phyloP scores from a whole-genome alignment of 306 rosid species.

The Malus sylvestris region DNA sequence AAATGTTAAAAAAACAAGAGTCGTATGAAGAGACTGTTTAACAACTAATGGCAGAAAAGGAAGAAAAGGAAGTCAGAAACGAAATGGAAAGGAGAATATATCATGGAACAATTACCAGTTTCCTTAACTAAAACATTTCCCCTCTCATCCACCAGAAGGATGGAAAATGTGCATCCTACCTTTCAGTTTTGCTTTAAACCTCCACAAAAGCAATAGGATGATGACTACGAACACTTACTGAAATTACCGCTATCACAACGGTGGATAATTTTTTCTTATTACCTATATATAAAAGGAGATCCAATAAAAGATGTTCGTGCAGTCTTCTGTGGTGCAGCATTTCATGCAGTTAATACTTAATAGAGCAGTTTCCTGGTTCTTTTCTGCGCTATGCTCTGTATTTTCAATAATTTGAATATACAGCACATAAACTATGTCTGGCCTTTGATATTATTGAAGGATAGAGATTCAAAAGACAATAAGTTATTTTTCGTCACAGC shows the following conservation, averaged over 20 bases:
- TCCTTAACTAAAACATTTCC: not conserved
- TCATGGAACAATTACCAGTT: not conserved
- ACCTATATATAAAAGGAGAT: constrained; percentile 26
- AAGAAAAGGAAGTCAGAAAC: not conserved
- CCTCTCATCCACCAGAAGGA: not conserved
- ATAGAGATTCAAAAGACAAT: too few relatives aligned
- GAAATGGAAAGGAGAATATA: not conserved
- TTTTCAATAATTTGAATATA: too few relatives aligned
- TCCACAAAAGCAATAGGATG: constrained; percentile 33
- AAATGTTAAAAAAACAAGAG: too few relatives aligned
- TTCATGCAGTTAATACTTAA: too few relatives aligned
- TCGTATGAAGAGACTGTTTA: too few relatives aligned
- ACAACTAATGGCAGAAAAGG: not conserved
- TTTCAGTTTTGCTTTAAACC: constrained; percentile 42
- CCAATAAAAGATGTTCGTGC: not conserved
- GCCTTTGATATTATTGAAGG: too few relatives aligned
- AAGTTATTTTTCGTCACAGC: too few relatives aligned
- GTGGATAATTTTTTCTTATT: constrained; percentile 24
- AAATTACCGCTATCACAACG: constrained; percentile 20
- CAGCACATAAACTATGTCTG: too few relatives aligned
- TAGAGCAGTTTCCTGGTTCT: too few relatives aligned
- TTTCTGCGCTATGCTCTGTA: too few relatives aligned
- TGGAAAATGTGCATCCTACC: constrained; percentile 30
- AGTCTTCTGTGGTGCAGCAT: not conserved
- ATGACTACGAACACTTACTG: constrained; percentile 33